Evolutionary conservation across 2,329 filamentous ascomycete genomes (phyloP), one percentile per base, ranked within the genome.

Genomic region (Thermoascus crustaceus): DNA sequence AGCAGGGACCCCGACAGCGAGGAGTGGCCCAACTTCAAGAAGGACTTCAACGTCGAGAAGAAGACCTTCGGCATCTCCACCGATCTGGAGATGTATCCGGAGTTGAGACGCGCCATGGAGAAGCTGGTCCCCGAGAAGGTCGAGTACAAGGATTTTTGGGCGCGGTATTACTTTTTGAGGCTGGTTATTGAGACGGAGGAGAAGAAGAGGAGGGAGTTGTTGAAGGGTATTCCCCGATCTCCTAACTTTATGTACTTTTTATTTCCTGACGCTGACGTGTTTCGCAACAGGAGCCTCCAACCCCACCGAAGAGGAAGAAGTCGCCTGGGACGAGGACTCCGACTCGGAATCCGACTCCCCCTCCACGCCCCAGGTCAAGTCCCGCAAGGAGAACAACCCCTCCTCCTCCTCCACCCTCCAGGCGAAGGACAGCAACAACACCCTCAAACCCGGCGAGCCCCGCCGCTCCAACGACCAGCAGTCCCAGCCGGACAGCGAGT

Each of bases 131-230:
- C 91, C 1, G 87, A 88, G 60, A 76, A 78, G 48, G 85, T 95
- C n/a, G 75, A 88, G 21, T 98, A 98, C 53, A 73, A 70, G 34
- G 76, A 82, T 34, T 98, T 98, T 58, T 98, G 91, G 89, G 82
- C 76, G 56, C 75, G 91, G 37, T 98, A 98, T 63, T 96, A 96
- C 60, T 98, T 94, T 68, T 66, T 96, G 44, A 75, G 89, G 52
- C 82, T 93, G 53, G 85, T 91, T 10, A 83, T 98, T 44, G 89
- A 96, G 67, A 88, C 84, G 17, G 88, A 94, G 39, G 91, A 98
- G 65, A 80, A 82, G 52, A 79, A 85, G 59, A 74, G 91, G 58
- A 80, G 82, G 49, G 91, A 98, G 60, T 73, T 98, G 38, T 68
- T 98, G 14, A 93, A 94, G 64, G 89, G 89, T 94, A 4, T 16